phyloP scores from a whole-genome alignment of 2,329 filamentous ascomycete genomes.

The Camptophora hylomeconis region DNA sequence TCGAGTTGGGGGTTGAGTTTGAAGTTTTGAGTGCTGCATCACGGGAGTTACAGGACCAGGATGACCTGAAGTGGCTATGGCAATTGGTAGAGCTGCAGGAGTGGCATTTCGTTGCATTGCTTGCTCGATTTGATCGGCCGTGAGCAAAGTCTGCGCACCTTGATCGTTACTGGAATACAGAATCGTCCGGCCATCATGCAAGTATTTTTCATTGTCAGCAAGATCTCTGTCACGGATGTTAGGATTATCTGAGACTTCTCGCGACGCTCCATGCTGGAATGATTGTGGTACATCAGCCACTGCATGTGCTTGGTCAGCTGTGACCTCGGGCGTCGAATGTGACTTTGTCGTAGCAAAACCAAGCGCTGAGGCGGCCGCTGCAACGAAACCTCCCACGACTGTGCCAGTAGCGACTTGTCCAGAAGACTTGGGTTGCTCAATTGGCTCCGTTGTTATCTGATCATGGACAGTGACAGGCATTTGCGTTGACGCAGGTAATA shows the following conservation, averaged over 20 bases:
- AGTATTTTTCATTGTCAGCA: not conserved
- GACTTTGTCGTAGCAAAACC: conserved; percentile 12
- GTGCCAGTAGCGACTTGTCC: conserved; percentile 9
- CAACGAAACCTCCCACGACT: conserved; percentile 10
- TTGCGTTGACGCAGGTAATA: conserved; percentile 9
- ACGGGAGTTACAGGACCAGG: too few species aligned
- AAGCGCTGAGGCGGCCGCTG: conserved; percentile 12
- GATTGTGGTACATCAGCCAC: too few species aligned
- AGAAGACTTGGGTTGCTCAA: conserved; percentile 30
- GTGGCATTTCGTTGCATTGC: conserved; percentile 38
- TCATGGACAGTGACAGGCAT: conserved; percentile 1
- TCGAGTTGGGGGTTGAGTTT: too few species aligned
- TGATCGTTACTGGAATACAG: conserved; percentile 48
- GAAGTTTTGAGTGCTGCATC: too few species aligned
- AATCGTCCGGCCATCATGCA: conserved; percentile 11
- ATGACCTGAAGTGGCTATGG: too few species aligned
- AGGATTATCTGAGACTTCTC: too few species aligned
- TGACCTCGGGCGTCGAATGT: conserved; percentile 37
- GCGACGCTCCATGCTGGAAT: too few species aligned
- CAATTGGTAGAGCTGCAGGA: conserved; percentile 22
- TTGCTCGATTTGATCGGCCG: conserved; percentile 67
- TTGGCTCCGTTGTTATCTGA: too few species aligned
- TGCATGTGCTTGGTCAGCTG: too few species aligned
- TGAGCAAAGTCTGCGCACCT: conserved; percentile 70
- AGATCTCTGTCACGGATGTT: too few species aligned